These are phyloP conservation scores for Naganishia randhawae DNA, from an alignment of 768 basidiomycete species.

Conservation along the genomic window DNA sequence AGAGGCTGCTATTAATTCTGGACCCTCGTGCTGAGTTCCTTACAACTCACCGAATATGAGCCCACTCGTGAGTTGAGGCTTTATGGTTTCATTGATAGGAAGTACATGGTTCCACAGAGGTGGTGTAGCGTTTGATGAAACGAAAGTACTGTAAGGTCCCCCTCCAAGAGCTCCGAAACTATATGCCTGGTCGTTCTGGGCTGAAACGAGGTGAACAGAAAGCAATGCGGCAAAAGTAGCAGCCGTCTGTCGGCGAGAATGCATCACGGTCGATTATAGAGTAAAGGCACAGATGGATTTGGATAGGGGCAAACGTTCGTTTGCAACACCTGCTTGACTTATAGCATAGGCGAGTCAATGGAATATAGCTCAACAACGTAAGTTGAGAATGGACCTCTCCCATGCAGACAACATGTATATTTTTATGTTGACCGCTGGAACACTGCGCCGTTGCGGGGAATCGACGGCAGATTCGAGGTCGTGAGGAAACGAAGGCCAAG, in stretches of 20 bases:
- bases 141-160: conserved; percentile 24
- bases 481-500: neutral
- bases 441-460: neutral
- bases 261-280: neutral
- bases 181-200: conserved; percentile 9
- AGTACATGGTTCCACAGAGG: conserved; percentile 22
- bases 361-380: neutral
- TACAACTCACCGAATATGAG: conserved; percentile 2
- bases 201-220: neutral
- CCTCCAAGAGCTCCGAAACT: conserved; percentile 18
- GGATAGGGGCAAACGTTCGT: neutral
- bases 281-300: neutral
- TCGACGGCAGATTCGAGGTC: neutral
- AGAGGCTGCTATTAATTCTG: neutral
- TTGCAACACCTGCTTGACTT: neutral
- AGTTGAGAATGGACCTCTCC: no score
- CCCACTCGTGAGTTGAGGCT: conserved; percentile 3
- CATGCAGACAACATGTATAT: neutral
- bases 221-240: neutral
- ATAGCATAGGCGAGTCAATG: neutral
- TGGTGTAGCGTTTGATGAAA: conserved; percentile 17
- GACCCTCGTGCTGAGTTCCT: neutral
- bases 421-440: neutral
- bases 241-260: neutral
- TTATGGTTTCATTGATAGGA: conserved; percentile 23